Evolutionary conservation across 2,329 filamentous ascomycete genomes (phyloP).

Genomic region (Epichloe elymi): DNA sequence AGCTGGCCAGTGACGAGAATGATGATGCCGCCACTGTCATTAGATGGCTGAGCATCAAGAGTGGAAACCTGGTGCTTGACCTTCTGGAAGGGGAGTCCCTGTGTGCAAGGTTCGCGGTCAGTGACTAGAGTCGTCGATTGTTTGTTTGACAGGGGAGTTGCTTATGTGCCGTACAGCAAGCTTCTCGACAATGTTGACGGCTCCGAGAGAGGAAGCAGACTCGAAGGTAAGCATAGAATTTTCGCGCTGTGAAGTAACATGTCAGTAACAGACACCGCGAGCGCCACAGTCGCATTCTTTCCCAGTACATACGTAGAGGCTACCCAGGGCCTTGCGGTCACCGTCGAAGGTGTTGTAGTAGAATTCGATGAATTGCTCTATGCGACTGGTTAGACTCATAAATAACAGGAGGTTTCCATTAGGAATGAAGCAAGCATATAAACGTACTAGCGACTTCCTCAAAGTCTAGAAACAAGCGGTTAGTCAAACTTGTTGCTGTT

Average conservation of each 20-base stretch:
- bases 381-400: conserved; percentile 4
- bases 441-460: conserved; percentile 35
- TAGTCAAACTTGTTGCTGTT: conserved; percentile 8
- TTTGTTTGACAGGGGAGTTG: not conserved
- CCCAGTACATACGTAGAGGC: conserved; percentile 67
- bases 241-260: conserved; percentile 44
- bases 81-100: conserved; percentile 70
- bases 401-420: not conserved
- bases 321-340: conserved; percentile 49
- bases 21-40: conserved; percentile 53
- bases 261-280: conserved; percentile 2
- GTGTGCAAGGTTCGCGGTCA: conserved; percentile 7
- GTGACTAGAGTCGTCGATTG: not conserved
- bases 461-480: conserved; percentile 22
- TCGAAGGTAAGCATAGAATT: conserved; percentile 93
- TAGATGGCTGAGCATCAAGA: conserved; percentile 70
- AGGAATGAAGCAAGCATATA: not conserved
- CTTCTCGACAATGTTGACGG: conserved; percentile 60
- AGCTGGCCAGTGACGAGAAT: conserved; percentile 83
- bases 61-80: conserved; percentile 68
- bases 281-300: not conserved
- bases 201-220: conserved; percentile 52
- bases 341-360: conserved; percentile 84
- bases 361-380: conserved; percentile 78
- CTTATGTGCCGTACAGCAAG: conserved; percentile 47